phyloP scores from a whole-genome alignment of 1,284 basidiomycete species.

The Sporisorium scitamineum region DNA sequence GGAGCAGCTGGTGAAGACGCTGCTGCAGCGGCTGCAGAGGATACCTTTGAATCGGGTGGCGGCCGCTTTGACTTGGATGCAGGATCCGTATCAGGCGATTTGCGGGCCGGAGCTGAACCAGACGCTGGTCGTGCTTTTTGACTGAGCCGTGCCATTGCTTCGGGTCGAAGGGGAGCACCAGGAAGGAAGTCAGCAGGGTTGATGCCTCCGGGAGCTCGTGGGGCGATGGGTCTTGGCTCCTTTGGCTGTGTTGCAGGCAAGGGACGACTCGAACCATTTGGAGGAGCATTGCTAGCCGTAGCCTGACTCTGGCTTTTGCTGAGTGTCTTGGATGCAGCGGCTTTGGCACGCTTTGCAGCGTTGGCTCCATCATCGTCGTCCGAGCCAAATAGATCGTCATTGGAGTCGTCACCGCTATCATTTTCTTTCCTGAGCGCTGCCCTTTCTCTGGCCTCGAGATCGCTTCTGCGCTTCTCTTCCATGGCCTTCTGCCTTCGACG shows the following conservation, averaged over 20 bases:
- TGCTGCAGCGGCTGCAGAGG: constrained; percentile 8
- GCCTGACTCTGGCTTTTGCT: neutral
- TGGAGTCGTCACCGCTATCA: constrained; percentile 10
- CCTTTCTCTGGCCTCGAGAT: constrained; percentile 30
- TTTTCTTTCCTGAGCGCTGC: constrained; percentile 18
- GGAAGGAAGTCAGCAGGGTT: constrained; percentile 56
- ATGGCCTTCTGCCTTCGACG: constrained; percentile 49
- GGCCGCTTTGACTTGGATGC: constrained; percentile 11
- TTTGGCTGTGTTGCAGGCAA: constrained; percentile 10
- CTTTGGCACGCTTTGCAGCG: neutral
- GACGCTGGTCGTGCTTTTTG: constrained; percentile 23
- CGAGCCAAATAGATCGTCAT: constrained; percentile 44
- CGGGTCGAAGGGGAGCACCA: constrained; percentile 43
- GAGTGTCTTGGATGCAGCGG: constrained; percentile 3
- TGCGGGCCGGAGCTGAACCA: neutral
- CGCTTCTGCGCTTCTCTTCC: constrained; percentile 41
- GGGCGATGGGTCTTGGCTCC: constrained; percentile 14
- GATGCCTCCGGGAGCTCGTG: constrained; percentile 33
- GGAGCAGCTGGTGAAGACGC: constrained; percentile 16
- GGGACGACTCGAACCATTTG: constrained; percentile 7
- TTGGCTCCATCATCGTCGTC: constrained; percentile 18
- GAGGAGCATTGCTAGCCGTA: neutral
- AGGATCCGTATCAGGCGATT: constrained; percentile 26
- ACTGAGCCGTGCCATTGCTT: constrained; percentile 33
- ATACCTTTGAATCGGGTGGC: constrained; percentile 4